Evolutionary conservation across 108 stramenopile species (phyloP).

Genomic region (Chaetoceros muelleri): DNA sequence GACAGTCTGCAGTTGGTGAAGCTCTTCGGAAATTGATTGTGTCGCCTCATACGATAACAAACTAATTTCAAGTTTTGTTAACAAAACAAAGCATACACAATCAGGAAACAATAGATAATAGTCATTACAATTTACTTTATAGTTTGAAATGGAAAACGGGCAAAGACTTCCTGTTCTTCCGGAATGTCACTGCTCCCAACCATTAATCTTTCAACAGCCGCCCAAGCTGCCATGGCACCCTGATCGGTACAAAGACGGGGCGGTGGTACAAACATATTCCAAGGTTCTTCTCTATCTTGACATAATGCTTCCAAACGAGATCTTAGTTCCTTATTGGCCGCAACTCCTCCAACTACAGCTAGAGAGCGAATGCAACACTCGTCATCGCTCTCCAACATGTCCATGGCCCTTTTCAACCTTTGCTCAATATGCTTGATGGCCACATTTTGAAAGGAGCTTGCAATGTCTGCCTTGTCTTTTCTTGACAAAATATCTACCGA

Average conservation of each 20-base stretch:
- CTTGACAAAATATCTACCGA: conserved; percentile 29
- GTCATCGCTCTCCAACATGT: conserved; percentile 22
- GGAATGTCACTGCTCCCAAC: conserved; percentile 76
- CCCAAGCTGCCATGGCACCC: conserved; percentile 94
- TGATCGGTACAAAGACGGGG: conserved; percentile 95
- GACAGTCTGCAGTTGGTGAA: conserved; percentile 28
- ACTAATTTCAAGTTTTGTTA: not conserved
- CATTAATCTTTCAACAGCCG: conserved; percentile 80
- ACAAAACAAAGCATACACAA: not conserved
- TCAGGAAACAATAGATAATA: not conserved
- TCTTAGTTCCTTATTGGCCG: conserved; percentile 88
- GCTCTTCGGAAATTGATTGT: conserved; percentile 44
- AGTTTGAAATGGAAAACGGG: conserved; percentile 68
- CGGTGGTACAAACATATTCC: conserved; percentile 85
- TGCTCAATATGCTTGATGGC: conserved; percentile 91
- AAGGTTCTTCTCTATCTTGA: conserved; percentile 30
- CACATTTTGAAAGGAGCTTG: conserved; percentile 88
- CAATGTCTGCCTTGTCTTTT: conserved; percentile 73
- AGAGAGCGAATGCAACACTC: conserved; percentile 47
- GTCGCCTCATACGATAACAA: not conserved
- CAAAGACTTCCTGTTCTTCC: conserved; percentile 63
- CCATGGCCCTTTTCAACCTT: conserved; percentile 73
- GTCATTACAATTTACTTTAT: not conserved
- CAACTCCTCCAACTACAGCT: conserved; percentile 96
- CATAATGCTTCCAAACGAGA: conserved; percentile 52